Evolutionary conservation across 1,284 basidiomycete species (phyloP), one percentile per base, ranked within the genome.

Genomic region (Rhodotorula sp.): DNA sequence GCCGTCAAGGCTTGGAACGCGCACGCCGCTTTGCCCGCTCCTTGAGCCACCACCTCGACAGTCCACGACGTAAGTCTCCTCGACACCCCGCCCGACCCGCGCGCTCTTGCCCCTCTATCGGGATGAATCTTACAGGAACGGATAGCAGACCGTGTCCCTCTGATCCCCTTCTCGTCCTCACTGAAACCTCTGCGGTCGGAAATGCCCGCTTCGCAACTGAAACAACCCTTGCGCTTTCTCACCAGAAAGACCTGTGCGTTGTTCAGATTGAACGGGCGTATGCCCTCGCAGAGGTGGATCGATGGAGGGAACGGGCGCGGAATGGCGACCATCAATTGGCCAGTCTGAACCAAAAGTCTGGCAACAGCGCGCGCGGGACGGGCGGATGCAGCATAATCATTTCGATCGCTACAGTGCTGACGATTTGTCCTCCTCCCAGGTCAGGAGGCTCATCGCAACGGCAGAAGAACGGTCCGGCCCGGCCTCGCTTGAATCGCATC

Each of bases 1-100:
- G 74, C 74, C n/a, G 62, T 68, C 26, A 74, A 68, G 49, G 54
- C 54, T 12, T 56, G 54, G 54, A 56, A 26, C 15, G n/a, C 54
- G 16, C 26, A n/a, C 54, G 54, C 54, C 26, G 54, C n/a, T 26
- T 3, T 56, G 54, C 23, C 54, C 26, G 26, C 15, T 16, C 29
- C 54, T n/a, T 29, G 12, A 21, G 20, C 12, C 8, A 26, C 21
- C 18, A 14, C 21, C 18, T 4, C 21, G 29, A 6, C 29, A 26
- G 31, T n/a, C 54, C n/a, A 15, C 29, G 14, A 54, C 23, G 52
- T 15, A 5, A n/a, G 23, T 54, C n/a, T 23, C 21, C n/a, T 23
- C 21, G n/a, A 23, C 52, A 15, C 23, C n/a, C 52, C 12, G 23
- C n/a, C 52, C 26, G 26, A 16, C 16, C 4, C 54, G 54, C 54